These are phyloP conservation scores for Acanthamoeba pearcei DNA, from an alignment of 208 protist genomes.

Conservation along the genomic window DNA sequence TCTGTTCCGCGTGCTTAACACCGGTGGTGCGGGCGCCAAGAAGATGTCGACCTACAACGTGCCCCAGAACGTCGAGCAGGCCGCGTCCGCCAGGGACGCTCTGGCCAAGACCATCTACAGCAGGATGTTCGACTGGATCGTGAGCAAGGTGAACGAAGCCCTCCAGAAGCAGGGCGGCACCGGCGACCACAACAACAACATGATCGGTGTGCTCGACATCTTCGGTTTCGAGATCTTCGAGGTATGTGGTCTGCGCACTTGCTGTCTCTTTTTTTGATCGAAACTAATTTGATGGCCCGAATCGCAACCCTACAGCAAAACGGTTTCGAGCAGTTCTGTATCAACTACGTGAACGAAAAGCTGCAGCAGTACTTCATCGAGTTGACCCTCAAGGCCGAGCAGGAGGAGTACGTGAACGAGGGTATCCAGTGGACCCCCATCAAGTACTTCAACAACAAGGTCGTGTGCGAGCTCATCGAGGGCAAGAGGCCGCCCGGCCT, in stretches of 20 bases:
- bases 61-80: slow-evolving; percentile 76
- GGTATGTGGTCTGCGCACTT: background rate
- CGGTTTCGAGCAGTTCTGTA: slow-evolving; percentile 99
- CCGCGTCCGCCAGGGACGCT: slow-evolving; percentile 82
- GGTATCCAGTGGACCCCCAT: slow-evolving; percentile 97
- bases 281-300: background rate
- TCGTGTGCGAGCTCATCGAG: slow-evolving; percentile 96
- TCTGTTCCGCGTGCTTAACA: slow-evolving; percentile 75
- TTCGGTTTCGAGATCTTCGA: slow-evolving; percentile 98
- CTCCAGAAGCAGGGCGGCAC: slow-evolving; percentile 46
- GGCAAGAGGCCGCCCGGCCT: slow-evolving; percentile 93
- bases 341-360: slow-evolving; percentile 99
- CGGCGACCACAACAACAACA: background rate
- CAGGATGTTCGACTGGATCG: slow-evolving; percentile 91
- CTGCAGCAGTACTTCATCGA: slow-evolving; percentile 98
- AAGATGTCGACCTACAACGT: slow-evolving; percentile 89
- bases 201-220: slow-evolving; percentile 95
- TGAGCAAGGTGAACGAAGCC: slow-evolving; percentile 89
- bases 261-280: slow-evolving; percentile 39
- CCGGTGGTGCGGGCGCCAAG: slow-evolving; percentile 83
- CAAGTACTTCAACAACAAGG: slow-evolving; percentile 98
- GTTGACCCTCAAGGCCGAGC: slow-evolving; percentile 93
- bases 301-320: slow-evolving; percentile 89
- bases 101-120: slow-evolving; percentile 90
- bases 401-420: slow-evolving; percentile 97